These are phyloP conservation scores for Colletotrichum sp. DNA, from an alignment of 2,329 filamentous ascomycete species.

Conservation along the genomic window DNA sequence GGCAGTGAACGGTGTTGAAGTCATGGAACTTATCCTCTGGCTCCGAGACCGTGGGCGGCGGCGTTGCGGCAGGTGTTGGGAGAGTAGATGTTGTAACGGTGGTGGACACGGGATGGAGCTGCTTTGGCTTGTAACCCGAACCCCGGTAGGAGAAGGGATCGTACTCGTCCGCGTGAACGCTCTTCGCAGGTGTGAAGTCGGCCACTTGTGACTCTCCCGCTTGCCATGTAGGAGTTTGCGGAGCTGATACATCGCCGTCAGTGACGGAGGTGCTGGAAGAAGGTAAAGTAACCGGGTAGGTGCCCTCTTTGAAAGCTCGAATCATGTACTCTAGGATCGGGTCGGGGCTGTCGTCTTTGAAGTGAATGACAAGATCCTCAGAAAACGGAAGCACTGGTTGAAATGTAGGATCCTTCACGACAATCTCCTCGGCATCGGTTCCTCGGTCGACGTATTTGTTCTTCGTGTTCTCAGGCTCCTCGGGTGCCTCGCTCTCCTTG, in stretches of 20 bases:
- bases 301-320: constrained; percentile 46
- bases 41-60: constrained; percentile 35
- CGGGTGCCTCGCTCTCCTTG: constrained; percentile 12
- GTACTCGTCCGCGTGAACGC: constrained; percentile 41
- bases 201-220: not conserved
- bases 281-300: constrained; percentile 31
- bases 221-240: not conserved
- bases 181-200: not conserved
- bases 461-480: constrained; percentile 25
- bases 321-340: constrained; percentile 51
- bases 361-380: constrained; percentile 63
- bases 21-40: constrained; percentile 48
- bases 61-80: constrained; percentile 49
- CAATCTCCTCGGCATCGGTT: constrained; percentile 33
- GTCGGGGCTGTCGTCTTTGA: constrained; percentile 50
- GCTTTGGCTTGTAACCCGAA: not conserved
- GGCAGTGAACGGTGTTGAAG: constrained; percentile 42
- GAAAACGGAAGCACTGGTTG: constrained; percentile 54
- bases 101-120: not conserved
- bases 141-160: constrained; percentile 48
- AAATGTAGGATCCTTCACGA: constrained; percentile 29
- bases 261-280: not conserved
- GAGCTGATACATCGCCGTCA: constrained; percentile 4
- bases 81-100: constrained; percentile 34
- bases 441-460: constrained; percentile 8